Base-by-base conservation (phyloP, 805 yeast genomes). In the Hermanozyma aechmeae region DNA sequence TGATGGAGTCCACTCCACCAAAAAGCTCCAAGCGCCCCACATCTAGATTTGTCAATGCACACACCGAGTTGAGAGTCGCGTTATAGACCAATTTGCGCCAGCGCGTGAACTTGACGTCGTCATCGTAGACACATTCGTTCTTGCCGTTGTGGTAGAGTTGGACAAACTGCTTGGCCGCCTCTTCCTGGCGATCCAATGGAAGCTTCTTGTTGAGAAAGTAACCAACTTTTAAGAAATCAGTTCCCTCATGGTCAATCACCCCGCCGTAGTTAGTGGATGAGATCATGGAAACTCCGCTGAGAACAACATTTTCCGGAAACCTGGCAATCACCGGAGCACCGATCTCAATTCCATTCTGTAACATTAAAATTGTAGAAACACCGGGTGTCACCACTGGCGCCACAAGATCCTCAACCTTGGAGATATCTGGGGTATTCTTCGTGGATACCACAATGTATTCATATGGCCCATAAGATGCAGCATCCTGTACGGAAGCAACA, bases 1-100 rank as follows among this genome's bases (percentile, higher is more conserved):
- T 41, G 7, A 48, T 18, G 4, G 44, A 31, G 9, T 46, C 49
- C 6, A 40, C 17, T 13, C 47, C 47, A 2, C 49, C 52, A 13
- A 33, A 35, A 4, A 35, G 29, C 13, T 46, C 48, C 26, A 54
- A 24, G 28, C 80, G 61, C 13, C 78, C 80, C n/a, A 68, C 62
- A 40, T 77, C 84, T 7, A 73, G 50, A 10, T 68, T 68, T 2
- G 78, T 68, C 26, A 78, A 48, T 0, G 83, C 73, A 35, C 79
- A 65, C 4, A 70, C 53, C 5, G 86, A 67, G 54, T 81, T 81
- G 46, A 75, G 58, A 1, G 78, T 57, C 13, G 82, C 76, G 48
- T 80, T 81, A 56, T 79, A 80, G 10, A 81, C 65, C 37, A 81
- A 61, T 48, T 81, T 81, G 32, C 65, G 56, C 73, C 82, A 78